Base-by-base conservation (phyloP, 371 early-diverging fungal species). In the Syncephalastrum sp. region DNA sequence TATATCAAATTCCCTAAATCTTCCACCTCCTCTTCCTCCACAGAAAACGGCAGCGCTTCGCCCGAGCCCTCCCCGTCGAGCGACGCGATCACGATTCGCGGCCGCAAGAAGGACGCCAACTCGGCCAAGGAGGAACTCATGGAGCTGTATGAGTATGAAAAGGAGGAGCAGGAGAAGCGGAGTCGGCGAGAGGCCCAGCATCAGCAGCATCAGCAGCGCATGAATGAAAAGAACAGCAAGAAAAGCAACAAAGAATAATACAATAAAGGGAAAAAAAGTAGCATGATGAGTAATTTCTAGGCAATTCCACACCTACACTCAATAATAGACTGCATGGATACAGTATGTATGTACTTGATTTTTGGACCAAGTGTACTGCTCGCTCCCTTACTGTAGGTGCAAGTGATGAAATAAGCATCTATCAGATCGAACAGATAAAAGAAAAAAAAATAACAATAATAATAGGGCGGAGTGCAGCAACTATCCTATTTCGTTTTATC, bases 101-200 rank as follows among this genome's bases (percentile, higher is more conserved):
- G 92, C 53, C 82, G 89, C 19, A 86, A 85, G 69, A 86, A 82
- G 77, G 91, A 89, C 42, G 87, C 89, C 47, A 74, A 81, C 6
- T 69, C 77, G 29, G 92, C 91, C 56, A 84, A 86, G 78, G 82
- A 79, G 57, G 92, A 92, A 69, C 74, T 93, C 25, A 53, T 85
- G 60, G 91, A 91, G 59, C 72, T 91, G 38, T 81, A 89, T 27
- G 91, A 85, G 29, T 90, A 89, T 61, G 92, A 91, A 63, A 74
- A 77, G 57, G 90, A 89, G 60, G 83, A 88, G 42, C 69, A 68
- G 44, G 69, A 55, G 42, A 72, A 76, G 61, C 67, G 74, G 55
- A 70, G 71, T 50, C 73, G 73, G 47, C 68, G 74, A 51, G 77
- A 76, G 53, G 69, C 63, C 15, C 65, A 69, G 66, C 69, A 69